Percentiles rank a stretch among this genome's conserved stretches.
Evolutionary conservation across 108 stramenopile species (phyloP).

Genomic region (Discostella stelligeroides): DNA sequence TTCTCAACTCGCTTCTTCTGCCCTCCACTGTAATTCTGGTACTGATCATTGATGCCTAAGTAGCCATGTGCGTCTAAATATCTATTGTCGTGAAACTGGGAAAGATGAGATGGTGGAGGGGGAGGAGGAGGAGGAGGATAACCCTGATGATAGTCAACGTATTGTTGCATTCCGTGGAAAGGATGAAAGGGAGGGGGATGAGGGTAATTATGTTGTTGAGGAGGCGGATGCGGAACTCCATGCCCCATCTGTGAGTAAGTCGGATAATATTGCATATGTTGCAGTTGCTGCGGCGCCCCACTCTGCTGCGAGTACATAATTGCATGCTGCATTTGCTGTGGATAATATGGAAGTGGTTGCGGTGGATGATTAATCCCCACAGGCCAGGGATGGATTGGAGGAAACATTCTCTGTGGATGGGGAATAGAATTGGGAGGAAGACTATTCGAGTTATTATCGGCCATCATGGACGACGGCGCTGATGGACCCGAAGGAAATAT

Average conservation of each 20-base stretch:
- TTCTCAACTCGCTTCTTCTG: slow-evolving; percentile 13
- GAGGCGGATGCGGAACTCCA: slow-evolving; percentile 33
- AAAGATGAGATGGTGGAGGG: slow-evolving; percentile 10
- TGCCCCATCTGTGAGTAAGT: slow-evolving; percentile 21
- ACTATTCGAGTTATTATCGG: not conserved
- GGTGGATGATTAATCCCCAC: not conserved
- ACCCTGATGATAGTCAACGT: slow-evolving; percentile 6
- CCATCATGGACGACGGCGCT: not conserved
- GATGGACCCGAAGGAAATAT: not conserved
- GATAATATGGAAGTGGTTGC: slow-evolving; percentile 42
- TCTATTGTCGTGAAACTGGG: not conserved
- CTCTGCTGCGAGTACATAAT: slow-evolving; percentile 15
- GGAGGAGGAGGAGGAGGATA: slow-evolving; percentile 17
- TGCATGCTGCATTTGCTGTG: slow-evolving; percentile 45
- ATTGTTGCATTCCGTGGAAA: slow-evolving; percentile 13
- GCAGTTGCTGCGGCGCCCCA: not conserved
- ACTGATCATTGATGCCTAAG: not conserved
- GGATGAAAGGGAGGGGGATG: slow-evolving; percentile 7
- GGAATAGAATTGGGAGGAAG: slow-evolving; percentile 9
- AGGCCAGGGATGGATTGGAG: slow-evolving; percentile 1
- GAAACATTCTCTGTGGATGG: slow-evolving; percentile 13
- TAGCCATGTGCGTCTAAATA: not conserved
- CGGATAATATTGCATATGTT: slow-evolving; percentile 22
- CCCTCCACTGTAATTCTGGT: not conserved
- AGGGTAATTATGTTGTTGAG: slow-evolving; percentile 24